Conservation (phyloP, 2,329 filamentous ascomycete genomes). For the Colletotrichum musae region DNA sequence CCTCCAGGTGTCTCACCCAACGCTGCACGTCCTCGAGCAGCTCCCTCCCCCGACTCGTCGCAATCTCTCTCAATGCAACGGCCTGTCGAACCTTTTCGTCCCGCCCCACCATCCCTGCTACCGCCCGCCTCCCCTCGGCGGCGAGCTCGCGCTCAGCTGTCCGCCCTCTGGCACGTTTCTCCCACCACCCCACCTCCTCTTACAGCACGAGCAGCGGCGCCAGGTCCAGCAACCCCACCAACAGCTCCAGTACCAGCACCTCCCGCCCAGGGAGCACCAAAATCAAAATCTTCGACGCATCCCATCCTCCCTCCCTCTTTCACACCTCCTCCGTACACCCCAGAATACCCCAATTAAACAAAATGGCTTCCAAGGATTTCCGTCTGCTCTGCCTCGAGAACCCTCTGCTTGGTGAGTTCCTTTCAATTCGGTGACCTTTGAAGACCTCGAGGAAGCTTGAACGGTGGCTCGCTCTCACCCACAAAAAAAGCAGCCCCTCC, state of each 20-base stretch:
- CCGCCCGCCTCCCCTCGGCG: constrained; percentile 2
- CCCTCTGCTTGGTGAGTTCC: constrained; percentile 85
- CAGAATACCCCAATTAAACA: constrained; percentile 47
- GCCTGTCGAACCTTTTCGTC: constrained; percentile 32
- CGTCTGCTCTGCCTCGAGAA: constrained; percentile 96
- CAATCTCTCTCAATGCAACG: constrained; percentile 29
- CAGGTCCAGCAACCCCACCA: constrained; percentile 44
- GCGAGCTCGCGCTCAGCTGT: constrained; percentile 14
- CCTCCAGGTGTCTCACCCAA: constrained; percentile 32
- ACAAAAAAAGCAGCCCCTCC: constrained; percentile 8
- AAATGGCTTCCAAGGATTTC: constrained; percentile 87
- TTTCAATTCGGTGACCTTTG: not conserved
- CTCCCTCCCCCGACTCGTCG: not conserved
- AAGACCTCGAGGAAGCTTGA: not conserved
- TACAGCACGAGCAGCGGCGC: constrained; percentile 35
- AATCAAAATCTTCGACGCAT: constrained; percentile 48
- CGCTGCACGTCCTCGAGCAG: constrained; percentile 11
- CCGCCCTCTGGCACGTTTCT: constrained; percentile 36
- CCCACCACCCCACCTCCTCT: constrained; percentile 38
- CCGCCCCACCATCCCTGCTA: constrained; percentile 34
- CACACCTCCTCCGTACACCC: constrained; percentile 39
- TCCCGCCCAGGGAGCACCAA: constrained; percentile 39
- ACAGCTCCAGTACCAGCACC: constrained; percentile 47
- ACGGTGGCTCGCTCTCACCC: constrained; percentile 14
- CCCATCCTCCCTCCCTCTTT: constrained; percentile 21